Conservation (phyloP, 2,329 filamentous ascomycete species). For the Aspergillus proliferans region DNA sequence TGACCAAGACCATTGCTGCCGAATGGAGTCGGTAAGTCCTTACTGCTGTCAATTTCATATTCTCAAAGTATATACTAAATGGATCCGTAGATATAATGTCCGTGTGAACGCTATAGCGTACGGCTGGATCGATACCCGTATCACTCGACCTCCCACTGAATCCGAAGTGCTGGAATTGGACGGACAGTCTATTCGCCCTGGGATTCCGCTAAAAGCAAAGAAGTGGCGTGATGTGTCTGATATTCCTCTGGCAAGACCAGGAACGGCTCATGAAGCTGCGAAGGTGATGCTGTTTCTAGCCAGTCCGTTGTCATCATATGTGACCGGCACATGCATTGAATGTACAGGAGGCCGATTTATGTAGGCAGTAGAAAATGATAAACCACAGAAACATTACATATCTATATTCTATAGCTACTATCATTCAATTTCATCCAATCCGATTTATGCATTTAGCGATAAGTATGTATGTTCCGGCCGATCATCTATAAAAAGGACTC, state of each 20-base stretch:
- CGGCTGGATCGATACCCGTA: slow-evolving; percentile 66
- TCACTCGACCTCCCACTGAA: slow-evolving; percentile 63
- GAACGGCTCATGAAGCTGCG: slow-evolving; percentile 47
- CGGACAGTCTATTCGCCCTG: slow-evolving; percentile 38
- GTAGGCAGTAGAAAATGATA: neutral
- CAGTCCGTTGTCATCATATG: slow-evolving; percentile 14
- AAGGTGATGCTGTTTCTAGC: slow-evolving; percentile 12
- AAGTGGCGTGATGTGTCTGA: slow-evolving; percentile 40
- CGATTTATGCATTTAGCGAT: neutral
- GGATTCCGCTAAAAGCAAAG: slow-evolving; percentile 7
- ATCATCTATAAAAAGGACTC: neutral
- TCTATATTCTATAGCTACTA: neutral
- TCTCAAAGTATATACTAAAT: neutral
- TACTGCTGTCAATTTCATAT: neutral
- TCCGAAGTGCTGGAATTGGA: slow-evolving; percentile 64
- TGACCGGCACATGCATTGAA: slow-evolving; percentile 13
- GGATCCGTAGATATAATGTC: slow-evolving; percentile 37
- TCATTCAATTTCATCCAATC: neutral
- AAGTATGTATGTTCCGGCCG: neutral
- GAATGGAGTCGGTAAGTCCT: slow-evolving; percentile 43
- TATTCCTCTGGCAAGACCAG: slow-evolving; percentile 67
- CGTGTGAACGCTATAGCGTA: slow-evolving; percentile 72
- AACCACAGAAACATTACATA: neutral
- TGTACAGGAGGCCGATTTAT: slow-evolving; percentile 10
- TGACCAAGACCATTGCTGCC: slow-evolving; percentile 51